Conservation (phyloP, 2,329 filamentous ascomycete species). For the Pochonia chlamydosporia region DNA sequence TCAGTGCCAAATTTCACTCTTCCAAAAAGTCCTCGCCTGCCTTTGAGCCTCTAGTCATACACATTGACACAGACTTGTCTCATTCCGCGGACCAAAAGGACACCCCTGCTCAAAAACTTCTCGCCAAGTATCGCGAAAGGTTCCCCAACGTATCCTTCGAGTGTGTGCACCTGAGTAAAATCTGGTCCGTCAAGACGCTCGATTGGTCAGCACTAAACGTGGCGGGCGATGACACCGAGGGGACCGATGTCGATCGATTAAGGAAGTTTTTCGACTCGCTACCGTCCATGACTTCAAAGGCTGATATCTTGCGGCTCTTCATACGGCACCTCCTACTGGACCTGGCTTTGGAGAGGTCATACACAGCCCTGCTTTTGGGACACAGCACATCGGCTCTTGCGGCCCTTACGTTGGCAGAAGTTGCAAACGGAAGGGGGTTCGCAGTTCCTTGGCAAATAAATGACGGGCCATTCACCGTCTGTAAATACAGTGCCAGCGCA, state of each 20-base stretch:
- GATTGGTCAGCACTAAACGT: conserved; percentile 45
- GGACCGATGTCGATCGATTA: conserved; percentile 38
- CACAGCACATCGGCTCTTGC: conserved; percentile 85
- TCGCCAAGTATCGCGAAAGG: conserved; percentile 46
- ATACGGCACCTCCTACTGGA: conserved; percentile 65
- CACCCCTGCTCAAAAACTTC: conserved; percentile 35
- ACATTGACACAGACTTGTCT: conserved; percentile 41
- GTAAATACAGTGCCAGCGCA: conserved; percentile 21
- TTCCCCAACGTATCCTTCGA: conserved; percentile 65
- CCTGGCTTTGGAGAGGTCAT: conserved; percentile 53
- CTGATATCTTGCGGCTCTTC: conserved; percentile 68
- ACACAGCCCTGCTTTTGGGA: conserved; percentile 71
- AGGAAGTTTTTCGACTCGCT: conserved; percentile 52
- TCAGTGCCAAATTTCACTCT: conserved; percentile 60
- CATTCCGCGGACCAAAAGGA: conserved; percentile 11
- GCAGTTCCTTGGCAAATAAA: conserved; percentile 75
- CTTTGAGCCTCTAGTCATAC: conserved; percentile 61
- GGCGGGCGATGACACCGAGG: conserved; percentile 4
- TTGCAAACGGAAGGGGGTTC: conserved; percentile 85
- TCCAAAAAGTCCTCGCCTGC: conserved; percentile 57
- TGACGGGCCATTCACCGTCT: conserved; percentile 55
- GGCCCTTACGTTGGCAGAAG: conserved; percentile 77
- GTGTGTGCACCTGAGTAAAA: conserved; percentile 56
- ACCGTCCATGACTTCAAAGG: conserved; percentile 66
- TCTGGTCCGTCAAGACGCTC: conserved; percentile 45